Percentiles rank a stretch among this genome's conserved stretches.
phyloP scores from a whole-genome alignment of 148 eudicot species.

The Rhododendron molle region DNA sequence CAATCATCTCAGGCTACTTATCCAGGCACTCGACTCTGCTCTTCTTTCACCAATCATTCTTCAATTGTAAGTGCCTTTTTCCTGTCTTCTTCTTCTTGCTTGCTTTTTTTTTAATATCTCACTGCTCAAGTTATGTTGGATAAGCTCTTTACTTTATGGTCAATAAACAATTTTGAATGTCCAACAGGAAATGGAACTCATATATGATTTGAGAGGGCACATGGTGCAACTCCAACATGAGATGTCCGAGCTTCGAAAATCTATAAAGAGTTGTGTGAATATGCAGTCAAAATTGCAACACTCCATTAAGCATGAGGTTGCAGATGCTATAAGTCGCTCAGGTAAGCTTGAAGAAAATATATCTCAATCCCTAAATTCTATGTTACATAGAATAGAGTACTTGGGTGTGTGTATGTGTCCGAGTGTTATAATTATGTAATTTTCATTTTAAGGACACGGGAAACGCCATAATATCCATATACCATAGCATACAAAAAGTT shows the following conservation, averaged over 20 bases:
- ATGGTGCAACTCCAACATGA: conserved; percentile 71
- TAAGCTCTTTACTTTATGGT: neutral
- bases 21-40: neutral
- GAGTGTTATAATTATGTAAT: neutral
- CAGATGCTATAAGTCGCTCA: conserved; percentile 21
- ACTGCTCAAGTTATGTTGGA: neutral
- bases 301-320: conserved; percentile 36
- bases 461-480: neutral
- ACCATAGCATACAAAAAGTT: neutral
- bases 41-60: conserved; percentile 1
- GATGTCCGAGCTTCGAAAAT: conserved; percentile 54
- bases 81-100: neutral
- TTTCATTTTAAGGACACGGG: neutral
- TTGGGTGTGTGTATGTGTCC: neutral
- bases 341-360: conserved; percentile 24
- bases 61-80: neutral
- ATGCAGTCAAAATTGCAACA: conserved; percentile 47
- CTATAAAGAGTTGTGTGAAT: conserved; percentile 56
- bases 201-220: conserved; percentile 56
- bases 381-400: neutral
- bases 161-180: neutral
- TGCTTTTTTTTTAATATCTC: neutral
- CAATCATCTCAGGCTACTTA: conserved; percentile 22
- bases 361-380: neutral
- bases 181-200: conserved; percentile 65